Percentiles rank a stretch among this genome's conserved stretches.
Conservation (phyloP, 176 grass and related monocot species). For the Oryza glaberrima region DNA sequence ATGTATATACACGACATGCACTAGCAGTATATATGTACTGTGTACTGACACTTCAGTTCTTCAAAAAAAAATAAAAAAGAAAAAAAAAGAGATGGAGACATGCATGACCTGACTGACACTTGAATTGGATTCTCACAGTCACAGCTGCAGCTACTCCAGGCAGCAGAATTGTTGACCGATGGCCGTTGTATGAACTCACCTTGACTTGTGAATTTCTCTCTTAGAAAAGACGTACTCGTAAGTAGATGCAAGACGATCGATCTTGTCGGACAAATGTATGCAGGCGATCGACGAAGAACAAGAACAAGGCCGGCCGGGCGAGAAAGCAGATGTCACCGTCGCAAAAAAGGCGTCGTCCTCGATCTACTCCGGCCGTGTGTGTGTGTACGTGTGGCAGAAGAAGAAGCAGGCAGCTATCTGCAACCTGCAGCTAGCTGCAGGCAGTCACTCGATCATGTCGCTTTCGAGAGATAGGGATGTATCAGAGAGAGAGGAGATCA, state of each 20-base stretch:
- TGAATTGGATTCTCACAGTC: background rate
- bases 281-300: background rate
- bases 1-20: background rate
- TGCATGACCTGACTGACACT: background rate
- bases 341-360: constrained; percentile 22
- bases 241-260: background rate
- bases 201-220: background rate
- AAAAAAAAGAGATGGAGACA: background rate
- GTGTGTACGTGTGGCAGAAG: background rate
- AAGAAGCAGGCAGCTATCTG: no score
- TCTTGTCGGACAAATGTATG: constrained; percentile 35
- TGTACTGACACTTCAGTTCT: background rate
- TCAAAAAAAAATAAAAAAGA: background rate
- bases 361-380: background rate
- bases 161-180: background rate
- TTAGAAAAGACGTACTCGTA: background rate
- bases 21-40: background rate
- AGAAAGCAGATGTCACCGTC: constrained; percentile 23
- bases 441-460: background rate
- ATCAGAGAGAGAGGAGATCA: background rate
- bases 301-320: background rate
- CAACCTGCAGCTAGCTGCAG: background rate
- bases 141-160: background rate
- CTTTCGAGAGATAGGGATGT: background rate
- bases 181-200: background rate